Percentiles rank a stretch among this genome's conserved stretches.
Evolutionary conservation across 2,329 filamentous ascomycete species (phyloP).

Genomic region (Pezicula carpinea): DNA sequence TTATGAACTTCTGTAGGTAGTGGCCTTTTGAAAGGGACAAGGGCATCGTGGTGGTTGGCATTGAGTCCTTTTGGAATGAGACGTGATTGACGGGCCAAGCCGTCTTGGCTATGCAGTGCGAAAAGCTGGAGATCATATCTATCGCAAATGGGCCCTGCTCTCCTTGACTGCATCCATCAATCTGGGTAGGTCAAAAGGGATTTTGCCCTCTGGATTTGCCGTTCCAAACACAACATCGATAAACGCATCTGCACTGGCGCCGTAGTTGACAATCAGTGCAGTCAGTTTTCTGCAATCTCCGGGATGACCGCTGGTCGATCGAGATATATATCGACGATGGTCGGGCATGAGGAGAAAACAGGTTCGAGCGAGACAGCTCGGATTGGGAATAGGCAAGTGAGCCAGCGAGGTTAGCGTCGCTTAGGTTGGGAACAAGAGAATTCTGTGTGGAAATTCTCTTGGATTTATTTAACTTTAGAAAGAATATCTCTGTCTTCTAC

Average conservation of each 20-base stretch:
- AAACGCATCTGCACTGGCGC: conserved; percentile 36
- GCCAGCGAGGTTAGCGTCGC: conserved; percentile 36
- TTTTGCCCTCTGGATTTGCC: conserved; percentile 34
- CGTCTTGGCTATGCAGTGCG: no score
- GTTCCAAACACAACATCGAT: conserved; percentile 38
- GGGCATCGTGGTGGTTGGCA: no score
- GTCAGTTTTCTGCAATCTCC: conserved; percentile 34
- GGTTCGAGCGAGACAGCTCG: conserved; percentile 33
- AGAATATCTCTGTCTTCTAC: no score
- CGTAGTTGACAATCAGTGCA: conserved; percentile 36
- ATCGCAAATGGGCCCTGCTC: no score
- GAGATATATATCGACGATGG: conserved; percentile 39
- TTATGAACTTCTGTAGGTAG: no score
- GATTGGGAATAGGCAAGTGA: conserved; percentile 36
- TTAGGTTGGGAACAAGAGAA: no score
- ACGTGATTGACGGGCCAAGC: no score
- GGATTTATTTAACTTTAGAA: no score
- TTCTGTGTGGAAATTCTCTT: no score
- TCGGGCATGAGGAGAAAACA: conserved; percentile 34
- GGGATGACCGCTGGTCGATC: conserved; percentile 39
- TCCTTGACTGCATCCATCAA: conserved; percentile 38
- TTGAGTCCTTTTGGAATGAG: no score
- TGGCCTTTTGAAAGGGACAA: no score
- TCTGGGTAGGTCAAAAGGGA: conserved; percentile 44
- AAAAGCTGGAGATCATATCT: no score